Evolutionary conservation across 2,329 filamentous ascomycete species (phyloP), one percentile per base, ranked within the genome.

Genomic region (Scytalidium sp.): DNA sequence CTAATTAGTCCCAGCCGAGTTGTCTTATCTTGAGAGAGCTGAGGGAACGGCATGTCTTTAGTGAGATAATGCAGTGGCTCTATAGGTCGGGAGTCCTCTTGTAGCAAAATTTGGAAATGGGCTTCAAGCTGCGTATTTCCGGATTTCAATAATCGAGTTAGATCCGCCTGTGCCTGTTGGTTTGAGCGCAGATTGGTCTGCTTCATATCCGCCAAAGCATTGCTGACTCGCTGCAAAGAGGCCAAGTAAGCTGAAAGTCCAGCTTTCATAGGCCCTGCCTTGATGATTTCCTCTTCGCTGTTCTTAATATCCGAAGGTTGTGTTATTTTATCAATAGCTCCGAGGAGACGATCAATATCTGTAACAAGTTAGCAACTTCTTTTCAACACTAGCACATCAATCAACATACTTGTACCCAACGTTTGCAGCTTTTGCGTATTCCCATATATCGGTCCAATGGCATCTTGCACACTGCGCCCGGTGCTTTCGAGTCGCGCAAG

Each of bases 1-100:
- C 90, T 90, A 56, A 97, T 85, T n/a, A 90, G 77, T 27, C 87
- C 83, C 15, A 97, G 70, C 23, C 85, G 80, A n/a, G 84, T 83
- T 21, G 88, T 79, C 53, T 86, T 88, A 48, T 94, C 89, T 56
- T 87, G 82, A 1, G 87, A 78, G 22, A 97, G 79, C 9, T 85
- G 76, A 8, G 94, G 94, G 61, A 97, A 99, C 1, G 88, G 83
- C 65, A 77, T 80, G 74, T 90, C 83, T 70, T 97, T 97, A 17
- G 91, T 97, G 61, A 97, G 86, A 64, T 87, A 97, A 68, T 96
- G 89, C 41, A 99, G 74, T 7, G 94, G 92, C 64, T 99, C 94
- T 45, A 97, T 80, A 2, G 88, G 82, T 45, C 82, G 81, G 13
- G 89, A 86, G 36, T 92, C 90, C 59, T 96, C 88, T 54, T 79